phyloP scores from a whole-genome alignment of 2,329 filamentous ascomycete genomes.

The Balansia obtecta region DNA sequence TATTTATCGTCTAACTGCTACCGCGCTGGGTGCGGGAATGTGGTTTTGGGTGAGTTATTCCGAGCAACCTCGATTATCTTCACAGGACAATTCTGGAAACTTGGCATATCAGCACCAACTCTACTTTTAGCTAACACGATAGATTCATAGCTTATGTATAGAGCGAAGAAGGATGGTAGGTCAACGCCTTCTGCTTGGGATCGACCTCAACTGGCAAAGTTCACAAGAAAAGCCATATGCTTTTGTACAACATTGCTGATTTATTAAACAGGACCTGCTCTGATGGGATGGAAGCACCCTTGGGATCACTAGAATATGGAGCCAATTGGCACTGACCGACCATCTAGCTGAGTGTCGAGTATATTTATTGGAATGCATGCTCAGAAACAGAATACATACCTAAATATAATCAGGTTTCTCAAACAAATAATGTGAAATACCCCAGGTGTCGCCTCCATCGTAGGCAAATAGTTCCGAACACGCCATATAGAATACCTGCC shows the following conservation, averaged over 20 bases:
- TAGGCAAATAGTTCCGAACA: constrained; percentile 58
- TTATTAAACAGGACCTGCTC: constrained; percentile 44
- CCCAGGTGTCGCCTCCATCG: constrained; percentile 54
- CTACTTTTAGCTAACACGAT: neutral
- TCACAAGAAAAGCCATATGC: neutral
- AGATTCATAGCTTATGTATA: constrained; percentile 68
- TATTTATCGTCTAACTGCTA: constrained; percentile 76
- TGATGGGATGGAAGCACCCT: constrained; percentile 90
- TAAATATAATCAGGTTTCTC: constrained; percentile 34
- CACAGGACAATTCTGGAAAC: neutral
- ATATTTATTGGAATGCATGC: neutral
- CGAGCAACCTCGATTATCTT: neutral
- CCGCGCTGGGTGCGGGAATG: constrained; percentile 86
- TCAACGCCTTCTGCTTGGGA: neutral
- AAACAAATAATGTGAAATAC: constrained; percentile 54
- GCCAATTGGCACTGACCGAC: neutral
- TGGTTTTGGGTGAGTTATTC: constrained; percentile 82
- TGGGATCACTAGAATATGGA: constrained; percentile 69
- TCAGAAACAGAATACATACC: neutral
- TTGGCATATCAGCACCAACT: too few species aligned
- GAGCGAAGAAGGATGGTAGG: constrained; percentile 85
- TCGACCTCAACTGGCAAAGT: neutral
- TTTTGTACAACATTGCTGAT: neutral
- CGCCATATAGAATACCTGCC: constrained; percentile 62
- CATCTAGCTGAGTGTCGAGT: neutral